Evolutionary conservation across 2,329 filamentous ascomycete species (phyloP).

Genomic region (Tolypocladium inflatum): DNA sequence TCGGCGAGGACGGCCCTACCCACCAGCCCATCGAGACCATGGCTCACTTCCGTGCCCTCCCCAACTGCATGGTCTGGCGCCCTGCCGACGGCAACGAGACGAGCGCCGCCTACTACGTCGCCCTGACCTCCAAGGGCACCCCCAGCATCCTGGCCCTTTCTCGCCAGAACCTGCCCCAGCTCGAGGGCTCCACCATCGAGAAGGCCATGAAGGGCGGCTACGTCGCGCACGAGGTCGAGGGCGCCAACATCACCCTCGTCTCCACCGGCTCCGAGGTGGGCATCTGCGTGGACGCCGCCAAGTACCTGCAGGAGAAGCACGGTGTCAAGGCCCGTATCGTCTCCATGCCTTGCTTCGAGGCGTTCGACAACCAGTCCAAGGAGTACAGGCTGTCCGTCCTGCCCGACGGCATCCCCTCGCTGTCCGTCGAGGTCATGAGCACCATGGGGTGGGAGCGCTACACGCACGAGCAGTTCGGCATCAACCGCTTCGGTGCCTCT

Average conservation of each 20-base stretch:
- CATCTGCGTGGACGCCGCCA: constrained; percentile 87
- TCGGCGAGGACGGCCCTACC: constrained; percentile 96
- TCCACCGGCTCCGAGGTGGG: constrained; percentile 94
- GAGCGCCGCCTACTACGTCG: constrained; percentile 93
- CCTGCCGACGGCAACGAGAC: constrained; percentile 98
- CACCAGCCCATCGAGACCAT: constrained; percentile 99
- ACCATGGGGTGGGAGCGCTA: constrained; percentile 99
- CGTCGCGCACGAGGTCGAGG: constrained; percentile 73
- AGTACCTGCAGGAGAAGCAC: constrained; percentile 83
- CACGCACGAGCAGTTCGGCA: constrained; percentile 97
- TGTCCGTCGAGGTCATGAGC: constrained; percentile 94
- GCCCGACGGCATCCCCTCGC: constrained; percentile 83
- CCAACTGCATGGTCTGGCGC: constrained; percentile 99
- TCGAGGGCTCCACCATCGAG: constrained; percentile 87
- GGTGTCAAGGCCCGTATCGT: constrained; percentile 83
- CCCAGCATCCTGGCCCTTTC: constrained; percentile 91
- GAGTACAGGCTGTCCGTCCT: constrained; percentile 90
- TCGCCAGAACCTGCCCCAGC: constrained; percentile 95
- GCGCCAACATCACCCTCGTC: constrained; percentile 79
- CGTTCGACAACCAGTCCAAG: constrained; percentile 90
- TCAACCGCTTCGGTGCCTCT: constrained; percentile 97
- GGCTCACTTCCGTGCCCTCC: constrained; percentile 94
- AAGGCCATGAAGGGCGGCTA: constrained; percentile 93
- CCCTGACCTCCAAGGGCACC: constrained; percentile 79
- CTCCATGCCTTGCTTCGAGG: constrained; percentile 93